Percentiles rank a stretch among this genome's conserved stretches.
Evolutionary conservation across 495 filamentous ascomycete genomes (phyloP).

Genomic region (Neurospora sp.): DNA sequence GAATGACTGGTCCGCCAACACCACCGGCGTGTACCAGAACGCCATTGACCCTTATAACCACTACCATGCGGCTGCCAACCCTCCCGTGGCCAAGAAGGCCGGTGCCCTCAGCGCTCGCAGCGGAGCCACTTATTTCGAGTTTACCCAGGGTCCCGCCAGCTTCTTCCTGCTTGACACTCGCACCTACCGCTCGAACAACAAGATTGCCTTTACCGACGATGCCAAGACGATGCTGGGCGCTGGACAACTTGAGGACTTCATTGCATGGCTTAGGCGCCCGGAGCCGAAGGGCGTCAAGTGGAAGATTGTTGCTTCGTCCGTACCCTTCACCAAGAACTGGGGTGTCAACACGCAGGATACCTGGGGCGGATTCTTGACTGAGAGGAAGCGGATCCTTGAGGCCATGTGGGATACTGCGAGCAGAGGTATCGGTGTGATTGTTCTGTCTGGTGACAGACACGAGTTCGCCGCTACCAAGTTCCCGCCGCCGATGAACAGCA

Average conservation of each 20-base stretch:
- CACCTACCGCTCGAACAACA: constrained; percentile 61
- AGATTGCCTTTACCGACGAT: constrained; percentile 36
- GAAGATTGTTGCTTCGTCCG: constrained; percentile 81
- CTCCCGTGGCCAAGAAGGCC: constrained; percentile 46
- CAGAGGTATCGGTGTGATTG: constrained; percentile 66
- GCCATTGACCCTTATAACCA: constrained; percentile 79
- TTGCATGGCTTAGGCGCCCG: constrained; percentile 60
- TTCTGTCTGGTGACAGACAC: constrained; percentile 84
- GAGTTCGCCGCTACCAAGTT: constrained; percentile 92
- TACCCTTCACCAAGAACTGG: constrained; percentile 98
- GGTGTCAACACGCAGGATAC: constrained; percentile 71
- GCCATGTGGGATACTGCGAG: constrained; percentile 77
- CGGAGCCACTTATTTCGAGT: constrained; percentile 70
- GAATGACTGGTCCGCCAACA: constrained; percentile 79
- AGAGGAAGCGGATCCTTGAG: constrained; percentile 70
- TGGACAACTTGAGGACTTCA: constrained; percentile 66
- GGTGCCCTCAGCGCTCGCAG: constrained; percentile 23
- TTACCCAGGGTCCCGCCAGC: constrained; percentile 76
- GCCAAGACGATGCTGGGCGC: constrained; percentile 80
- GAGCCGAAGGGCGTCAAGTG: constrained; percentile 71
- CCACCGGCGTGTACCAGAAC: constrained; percentile 57
- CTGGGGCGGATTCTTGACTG: constrained; percentile 80
- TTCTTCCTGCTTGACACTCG: constrained; percentile 96
- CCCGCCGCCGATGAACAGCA: constrained; percentile 52
- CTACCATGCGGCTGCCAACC: constrained; percentile 80